Evolutionary conservation across 106 monocot species (phyloP).

Genomic region (Cymbidium sinense): DNA sequence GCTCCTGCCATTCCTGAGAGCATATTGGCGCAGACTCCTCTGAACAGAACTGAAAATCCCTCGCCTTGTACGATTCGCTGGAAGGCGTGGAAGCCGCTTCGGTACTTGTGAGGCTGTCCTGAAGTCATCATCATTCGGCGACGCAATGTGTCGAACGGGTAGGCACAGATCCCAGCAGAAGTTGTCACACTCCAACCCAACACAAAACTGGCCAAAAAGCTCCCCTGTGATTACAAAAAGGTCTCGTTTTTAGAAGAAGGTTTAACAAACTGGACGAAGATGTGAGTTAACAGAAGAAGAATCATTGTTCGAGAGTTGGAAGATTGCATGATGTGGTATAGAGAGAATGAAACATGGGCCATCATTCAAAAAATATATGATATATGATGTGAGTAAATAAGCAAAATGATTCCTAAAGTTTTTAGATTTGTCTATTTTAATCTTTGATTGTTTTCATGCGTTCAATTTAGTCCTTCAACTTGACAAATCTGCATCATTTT

Average conservation of each 20-base stretch:
- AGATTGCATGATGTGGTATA: not conserved
- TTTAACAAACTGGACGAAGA: not conserved
- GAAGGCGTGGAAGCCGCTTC: slow-evolving; percentile 49
- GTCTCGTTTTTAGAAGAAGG: not conserved
- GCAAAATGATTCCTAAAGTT: no score
- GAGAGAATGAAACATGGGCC: no score
- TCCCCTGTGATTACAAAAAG: slow-evolving; percentile 40
- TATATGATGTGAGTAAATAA: no score
- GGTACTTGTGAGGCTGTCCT: slow-evolving; percentile 61
- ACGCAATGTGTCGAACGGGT: slow-evolving; percentile 89
- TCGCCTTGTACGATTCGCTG: slow-evolving; percentile 47
- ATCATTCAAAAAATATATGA: no score
- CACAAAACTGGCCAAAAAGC: slow-evolving; percentile 76
- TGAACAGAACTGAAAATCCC: slow-evolving; percentile 57
- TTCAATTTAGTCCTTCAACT: no score
- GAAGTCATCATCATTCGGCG: slow-evolving; percentile 97
- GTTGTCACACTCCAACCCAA: slow-evolving; percentile 79
- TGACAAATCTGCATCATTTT: no score
- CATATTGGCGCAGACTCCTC: slow-evolving; percentile 84
- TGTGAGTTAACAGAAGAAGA: not conserved
- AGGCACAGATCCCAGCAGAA: slow-evolving; percentile 68
- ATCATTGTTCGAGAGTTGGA: not conserved
- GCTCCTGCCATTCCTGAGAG: slow-evolving; percentile 89
- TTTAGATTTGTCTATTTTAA: no score
- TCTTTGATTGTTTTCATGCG: no score